Base-by-base conservation (phyloP, 805 yeast species). In the Candida pseudofarinosa region DNA sequence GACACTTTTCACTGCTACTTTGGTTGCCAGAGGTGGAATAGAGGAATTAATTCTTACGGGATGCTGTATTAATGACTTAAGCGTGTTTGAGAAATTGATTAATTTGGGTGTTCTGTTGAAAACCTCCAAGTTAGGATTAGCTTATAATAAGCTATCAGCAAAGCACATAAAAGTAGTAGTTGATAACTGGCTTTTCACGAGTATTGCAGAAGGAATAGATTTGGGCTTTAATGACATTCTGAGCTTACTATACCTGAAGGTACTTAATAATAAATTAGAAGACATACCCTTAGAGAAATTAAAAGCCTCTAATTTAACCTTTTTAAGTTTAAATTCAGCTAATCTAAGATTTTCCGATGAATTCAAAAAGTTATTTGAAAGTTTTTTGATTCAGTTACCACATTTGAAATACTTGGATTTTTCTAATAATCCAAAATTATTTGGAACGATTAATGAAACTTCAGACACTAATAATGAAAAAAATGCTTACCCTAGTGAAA, bases 21-120 rank as follows among this genome's bases (percentile, higher is more conserved):
- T 90, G 15, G 70, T 72, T 15, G 76, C 74, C 15, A 69, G 96
- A 48, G 83, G 83, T 34, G 91, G 93, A 3, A 74, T 90, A 23
- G 91, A 83, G 47, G 96, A 88, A 55, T 64, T 90, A 44, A 71
- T 88, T 32, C 61, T 90, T 39, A 86, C 88, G 39, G 97, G 97
- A 14, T 74, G 88, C 69, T 64, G 85, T 65, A 73, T 81, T 42
- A 71, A 71, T 3, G 80, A 81, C 43, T 55, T 80, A 18, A 74
- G 68, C 4, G 65, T 70, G 1, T 85, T 89, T 54, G 73, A 74
- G 35, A 66, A 71, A 39, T 61, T 85, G 31, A 62, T 90, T 15
- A 69, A 67, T 36, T 62, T 74, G 33, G 93, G 86, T 1, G 74
- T 83, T 10, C 55, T 71, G 37, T 57, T 71, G 4, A 68, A 65